Evolutionary conservation across 257 asterid genomes (phyloP), one percentile per base, ranked within the genome.

Genomic region (Cinchona pubescens): DNA sequence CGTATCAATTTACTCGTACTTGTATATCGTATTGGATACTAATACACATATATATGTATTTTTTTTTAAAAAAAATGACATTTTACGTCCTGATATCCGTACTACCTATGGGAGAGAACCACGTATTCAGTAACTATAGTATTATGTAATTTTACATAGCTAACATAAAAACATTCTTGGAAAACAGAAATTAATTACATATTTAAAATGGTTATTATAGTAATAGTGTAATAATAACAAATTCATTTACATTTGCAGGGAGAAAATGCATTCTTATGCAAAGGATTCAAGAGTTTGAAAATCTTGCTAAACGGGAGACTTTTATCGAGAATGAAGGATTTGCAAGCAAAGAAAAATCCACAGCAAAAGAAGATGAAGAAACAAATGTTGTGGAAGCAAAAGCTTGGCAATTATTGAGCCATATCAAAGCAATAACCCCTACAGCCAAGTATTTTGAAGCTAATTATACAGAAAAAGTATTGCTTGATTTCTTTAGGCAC

Each of bases 401-500:
- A 76, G 90, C 93, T 15, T 77, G 35, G 49, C 74, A 78, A 35
- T 76, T 88, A 68, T 12, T 90, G 40, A 55, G 65, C 46, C 77
- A 69, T 37, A 29, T 86, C 34, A 40, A 60, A 46, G 74, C 73
- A 51, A 56, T 29, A n/a, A n/a, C 19, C 23, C 61, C 43, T 7
- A 25, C 51, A 0, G n/a, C 59, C 3, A 62, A 51, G 38, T 53
- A 21, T 45, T 62, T 34, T 30, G 66, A 42, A 58, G 38, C 38
- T 10, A 8, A n/a, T n/a, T n/a, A 58, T 27, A 21, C 18, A 66
- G 75, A 75, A n/a, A 29, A 74, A 0, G 53, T 87, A 38, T 42
- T 90, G 18, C 68, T 88, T 37, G 96, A 92, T 82, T 86, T 83
- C 80, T 87, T 92, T 79, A 45, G 63, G 73, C 80, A 86, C 0